A percentile compares a stretch with the other conserved stretches of the same genome.
These are phyloP conservation scores for Populus euphratica DNA, from an alignment of 345 rosid species.

Conservation along the genomic window DNA sequence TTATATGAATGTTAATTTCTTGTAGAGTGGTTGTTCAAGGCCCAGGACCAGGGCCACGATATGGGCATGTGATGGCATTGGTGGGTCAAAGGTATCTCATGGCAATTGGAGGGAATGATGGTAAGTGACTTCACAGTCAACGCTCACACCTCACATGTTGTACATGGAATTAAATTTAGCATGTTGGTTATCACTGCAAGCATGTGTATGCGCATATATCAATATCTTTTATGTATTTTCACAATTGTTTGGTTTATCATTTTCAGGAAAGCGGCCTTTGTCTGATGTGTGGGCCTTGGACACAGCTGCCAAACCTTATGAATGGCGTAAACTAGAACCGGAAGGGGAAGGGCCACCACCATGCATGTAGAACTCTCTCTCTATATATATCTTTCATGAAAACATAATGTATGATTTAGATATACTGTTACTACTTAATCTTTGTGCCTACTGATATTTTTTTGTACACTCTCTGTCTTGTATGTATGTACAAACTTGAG, in stretches of 20 bases:
- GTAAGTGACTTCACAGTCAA: conserved; percentile 34
- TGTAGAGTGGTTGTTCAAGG: conserved; percentile 97
- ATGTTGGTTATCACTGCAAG: neutral
- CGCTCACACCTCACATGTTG: neutral
- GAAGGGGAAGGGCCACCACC: conserved; percentile 99
- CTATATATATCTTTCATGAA: neutral
- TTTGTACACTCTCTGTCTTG: neutral
- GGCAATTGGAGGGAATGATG: conserved; percentile 99
- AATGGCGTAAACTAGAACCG: conserved; percentile 99
- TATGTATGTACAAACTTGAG: neutral
- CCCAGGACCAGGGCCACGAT: conserved; percentile 99
- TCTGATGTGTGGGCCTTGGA: conserved; percentile 99
- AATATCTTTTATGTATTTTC: conserved; percentile 12
- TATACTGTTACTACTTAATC: neutral
- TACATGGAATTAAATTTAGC: neutral
- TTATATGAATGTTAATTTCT: conserved; percentile 21
- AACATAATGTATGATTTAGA: neutral
- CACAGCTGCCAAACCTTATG: conserved; percentile 99
- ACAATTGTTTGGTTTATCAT: conserved; percentile 11
- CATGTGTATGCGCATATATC: neutral
- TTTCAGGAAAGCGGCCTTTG: conserved; percentile 86
- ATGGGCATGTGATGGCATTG: conserved; percentile 99
- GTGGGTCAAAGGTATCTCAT: conserved; percentile 99
- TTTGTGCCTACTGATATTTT: neutral
- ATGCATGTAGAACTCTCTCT: conserved; percentile 69